Evolutionary conservation across 352 stramenopile species (phyloP).

Genomic region (Globisporangium paddicum): DNA sequence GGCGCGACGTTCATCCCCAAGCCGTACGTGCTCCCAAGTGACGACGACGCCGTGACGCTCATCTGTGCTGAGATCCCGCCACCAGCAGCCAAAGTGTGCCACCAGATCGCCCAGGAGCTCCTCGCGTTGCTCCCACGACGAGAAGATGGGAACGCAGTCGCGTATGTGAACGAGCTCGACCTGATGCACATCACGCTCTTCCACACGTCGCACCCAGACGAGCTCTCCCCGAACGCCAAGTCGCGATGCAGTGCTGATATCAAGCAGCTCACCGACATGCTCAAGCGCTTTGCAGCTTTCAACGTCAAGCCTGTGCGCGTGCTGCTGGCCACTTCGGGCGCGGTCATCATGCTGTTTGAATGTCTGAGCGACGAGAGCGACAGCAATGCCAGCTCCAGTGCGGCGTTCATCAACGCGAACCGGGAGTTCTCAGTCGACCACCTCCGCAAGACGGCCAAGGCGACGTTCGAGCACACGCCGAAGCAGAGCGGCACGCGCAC

Average conservation of each 20-base stretch:
- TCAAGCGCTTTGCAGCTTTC: conserved; percentile 34
- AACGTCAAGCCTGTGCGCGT: conserved; percentile 41
- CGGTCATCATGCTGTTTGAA: conserved; percentile 67
- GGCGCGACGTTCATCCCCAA: conserved; percentile 38
- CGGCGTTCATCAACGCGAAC: conserved; percentile 22
- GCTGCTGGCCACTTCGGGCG: conserved; percentile 52
- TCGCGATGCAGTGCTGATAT: conserved; percentile 36
- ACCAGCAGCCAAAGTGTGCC: conserved; percentile 30
- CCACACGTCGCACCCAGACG: conserved; percentile 68
- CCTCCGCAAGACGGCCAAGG: conserved; percentile 35
- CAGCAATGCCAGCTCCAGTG: conserved; percentile 3
- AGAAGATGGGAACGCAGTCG: conserved; percentile 21
- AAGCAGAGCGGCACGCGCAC: conserved; percentile 33
- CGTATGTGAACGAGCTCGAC: conserved; percentile 58
- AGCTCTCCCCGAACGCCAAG: conserved; percentile 38
- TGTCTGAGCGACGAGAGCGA: conserved; percentile 17
- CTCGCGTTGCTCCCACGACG: conserved; percentile 36
- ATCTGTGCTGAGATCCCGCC: conserved; percentile 41
- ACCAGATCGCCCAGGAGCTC: conserved; percentile 36
- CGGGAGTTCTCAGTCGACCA: conserved; percentile 57
- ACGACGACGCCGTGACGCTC: conserved; percentile 42
- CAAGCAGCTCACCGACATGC: conserved; percentile 33
- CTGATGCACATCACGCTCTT: conserved; percentile 81
- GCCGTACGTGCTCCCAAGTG: conserved; percentile 39
- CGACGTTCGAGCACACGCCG: conserved; percentile 44